These are phyloP conservation scores for Ganoderma multipileum DNA, from an alignment of 1,284 basidiomycete species.

Conservation along the genomic window DNA sequence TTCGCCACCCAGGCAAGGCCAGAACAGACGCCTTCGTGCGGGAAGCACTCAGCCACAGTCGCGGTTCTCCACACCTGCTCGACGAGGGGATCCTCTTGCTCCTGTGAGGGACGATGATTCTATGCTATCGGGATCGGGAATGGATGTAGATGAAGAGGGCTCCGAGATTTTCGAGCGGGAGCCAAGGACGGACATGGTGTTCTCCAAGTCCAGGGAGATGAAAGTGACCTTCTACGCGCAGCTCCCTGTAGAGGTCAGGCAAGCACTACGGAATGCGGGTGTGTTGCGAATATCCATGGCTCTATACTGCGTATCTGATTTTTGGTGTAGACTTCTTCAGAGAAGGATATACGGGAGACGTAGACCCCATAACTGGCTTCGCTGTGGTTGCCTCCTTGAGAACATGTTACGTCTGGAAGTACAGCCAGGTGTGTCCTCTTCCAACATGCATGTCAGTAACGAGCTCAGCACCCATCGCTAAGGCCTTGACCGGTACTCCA, in stretches of 20 bases:
- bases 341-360: slow-evolving; percentile 71
- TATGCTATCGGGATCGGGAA: slow-evolving; percentile 47
- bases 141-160: slow-evolving; percentile 69
- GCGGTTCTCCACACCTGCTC: slow-evolving; percentile 40
- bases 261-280: slow-evolving; percentile 73
- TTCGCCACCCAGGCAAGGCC: slow-evolving; percentile 28
- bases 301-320: not conserved
- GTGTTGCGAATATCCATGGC: slow-evolving; percentile 27
- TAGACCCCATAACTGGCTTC: slow-evolving; percentile 76
- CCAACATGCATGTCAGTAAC: not conserved
- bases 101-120: slow-evolving; percentile 44
- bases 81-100: slow-evolving; percentile 19
- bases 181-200: slow-evolving; percentile 56
- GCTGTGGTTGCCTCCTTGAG: slow-evolving; percentile 72
- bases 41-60: slow-evolving; percentile 37
- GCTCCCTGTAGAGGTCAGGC: slow-evolving; percentile 76
- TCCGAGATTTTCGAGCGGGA: slow-evolving; percentile 39
- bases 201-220: slow-evolving; percentile 77
- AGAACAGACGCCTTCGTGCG: slow-evolving; percentile 30
- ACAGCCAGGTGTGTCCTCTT: slow-evolving; percentile 60
- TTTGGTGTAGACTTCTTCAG: slow-evolving; percentile 63
- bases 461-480: not conserved
- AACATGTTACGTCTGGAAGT: slow-evolving; percentile 86
- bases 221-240: slow-evolving; percentile 72
- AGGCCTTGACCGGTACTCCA: slow-evolving; percentile 69